phyloP scores from a whole-genome alignment of 2,329 filamentous ascomycete genomes.

The Venturia oleaginea region DNA sequence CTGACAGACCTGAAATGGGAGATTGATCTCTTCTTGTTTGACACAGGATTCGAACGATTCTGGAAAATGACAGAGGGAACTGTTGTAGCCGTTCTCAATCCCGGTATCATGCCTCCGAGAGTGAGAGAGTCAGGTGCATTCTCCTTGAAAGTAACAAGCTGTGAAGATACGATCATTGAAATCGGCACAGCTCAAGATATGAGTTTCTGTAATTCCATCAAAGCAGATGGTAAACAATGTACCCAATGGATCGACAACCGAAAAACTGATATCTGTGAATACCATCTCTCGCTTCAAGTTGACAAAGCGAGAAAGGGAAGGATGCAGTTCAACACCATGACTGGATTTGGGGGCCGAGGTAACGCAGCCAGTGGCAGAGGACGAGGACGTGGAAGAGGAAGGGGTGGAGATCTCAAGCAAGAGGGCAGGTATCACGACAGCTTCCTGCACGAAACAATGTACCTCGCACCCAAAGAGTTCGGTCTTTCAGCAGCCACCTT shows the following conservation, averaged over 20 bases:
- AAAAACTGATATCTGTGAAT: constrained; percentile 87
- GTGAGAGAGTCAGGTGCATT: constrained; percentile 73
- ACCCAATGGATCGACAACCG: constrained; percentile 78
- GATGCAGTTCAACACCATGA: constrained; percentile 65
- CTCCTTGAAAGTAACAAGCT: constrained; percentile 74
- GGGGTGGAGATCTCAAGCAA: constrained; percentile 18
- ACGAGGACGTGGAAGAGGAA: constrained; percentile 22
- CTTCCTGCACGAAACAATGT: constrained; percentile 44
- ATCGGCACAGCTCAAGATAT: constrained; percentile 77
- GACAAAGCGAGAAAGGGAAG: constrained; percentile 59
- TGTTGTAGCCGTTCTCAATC: constrained; percentile 84
- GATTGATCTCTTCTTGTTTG: constrained; percentile 85
- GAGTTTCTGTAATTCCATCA: constrained; percentile 76
- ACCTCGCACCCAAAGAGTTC: constrained; percentile 28
- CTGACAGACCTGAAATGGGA: constrained; percentile 86
- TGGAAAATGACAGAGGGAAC: constrained; percentile 94
- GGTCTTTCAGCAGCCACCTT: constrained; percentile 48
- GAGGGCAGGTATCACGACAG: constrained; percentile 45
- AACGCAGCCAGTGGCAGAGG: constrained; percentile 20
- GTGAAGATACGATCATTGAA: constrained; percentile 82
- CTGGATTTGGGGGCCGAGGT: constrained; percentile 36
- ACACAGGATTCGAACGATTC: constrained; percentile 80
- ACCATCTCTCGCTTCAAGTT: constrained; percentile 75
- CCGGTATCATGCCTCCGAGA: constrained; percentile 79
- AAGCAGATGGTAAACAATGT: constrained; percentile 76